Evolutionary conservation across 1,284 basidiomycete genomes (phyloP).

Genomic region (Sparassis latifolia): DNA sequence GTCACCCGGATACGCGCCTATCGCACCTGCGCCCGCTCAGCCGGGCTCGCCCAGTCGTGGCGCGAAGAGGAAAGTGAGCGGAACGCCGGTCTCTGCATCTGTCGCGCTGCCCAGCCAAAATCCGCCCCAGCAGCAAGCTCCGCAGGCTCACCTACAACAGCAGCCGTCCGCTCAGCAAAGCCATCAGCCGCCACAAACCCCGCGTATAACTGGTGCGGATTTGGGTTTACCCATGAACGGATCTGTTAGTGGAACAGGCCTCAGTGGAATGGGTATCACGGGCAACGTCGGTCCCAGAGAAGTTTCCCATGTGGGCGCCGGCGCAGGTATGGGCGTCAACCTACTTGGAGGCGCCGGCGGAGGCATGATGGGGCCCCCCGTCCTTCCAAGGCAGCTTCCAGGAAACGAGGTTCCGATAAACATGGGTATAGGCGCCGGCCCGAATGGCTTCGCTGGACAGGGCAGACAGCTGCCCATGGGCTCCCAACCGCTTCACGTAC

Average conservation of each 20-base stretch:
- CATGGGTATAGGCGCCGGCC: slow-evolving; percentile 6
- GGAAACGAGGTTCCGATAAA: slow-evolving; percentile 1
- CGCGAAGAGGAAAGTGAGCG: slow-evolving; percentile 19
- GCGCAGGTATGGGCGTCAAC: slow-evolving; percentile 9
- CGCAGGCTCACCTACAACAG: slow-evolving; percentile 1
- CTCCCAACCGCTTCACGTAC: not conserved
- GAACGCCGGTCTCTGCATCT: slow-evolving; percentile 8
- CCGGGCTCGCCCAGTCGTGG: slow-evolving; percentile 18
- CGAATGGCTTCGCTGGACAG: not conserved
- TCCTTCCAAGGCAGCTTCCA: slow-evolving; percentile 10
- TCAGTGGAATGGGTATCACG: slow-evolving; percentile 15
- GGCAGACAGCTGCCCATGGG: not conserved
- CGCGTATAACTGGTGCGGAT: slow-evolving; percentile 3
- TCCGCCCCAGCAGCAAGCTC: slow-evolving; percentile 5
- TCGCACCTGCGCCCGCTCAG: slow-evolving; percentile 20
- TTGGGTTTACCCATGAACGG: not conserved
- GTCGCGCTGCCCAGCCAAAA: slow-evolving; percentile 2
- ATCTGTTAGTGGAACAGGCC: slow-evolving; percentile 3
- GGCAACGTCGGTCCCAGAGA: slow-evolving; percentile 13
- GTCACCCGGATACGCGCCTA: slow-evolving; percentile 17
- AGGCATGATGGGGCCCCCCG: slow-evolving; percentile 23
- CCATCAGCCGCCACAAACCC: not conserved
- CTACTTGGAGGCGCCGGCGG: slow-evolving; percentile 14
- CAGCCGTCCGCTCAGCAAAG: slow-evolving; percentile 1
- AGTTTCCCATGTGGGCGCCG: slow-evolving; percentile 5